Conservation (phyloP, 495 filamentous ascomycete species). For the Penicillium robsamsonii region DNA sequence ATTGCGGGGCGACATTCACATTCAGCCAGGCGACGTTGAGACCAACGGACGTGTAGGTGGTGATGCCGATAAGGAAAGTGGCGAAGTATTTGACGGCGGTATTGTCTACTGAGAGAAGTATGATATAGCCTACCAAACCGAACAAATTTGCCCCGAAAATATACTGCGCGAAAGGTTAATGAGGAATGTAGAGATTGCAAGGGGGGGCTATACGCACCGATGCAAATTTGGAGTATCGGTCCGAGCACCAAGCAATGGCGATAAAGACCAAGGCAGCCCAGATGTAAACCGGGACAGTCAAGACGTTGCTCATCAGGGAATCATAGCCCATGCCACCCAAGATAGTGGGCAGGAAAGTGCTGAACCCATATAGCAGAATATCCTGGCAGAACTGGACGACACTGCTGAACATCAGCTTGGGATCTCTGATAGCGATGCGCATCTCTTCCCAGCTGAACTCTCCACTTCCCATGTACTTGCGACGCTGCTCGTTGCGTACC, state of each 20-base stretch:
- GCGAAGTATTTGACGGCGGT: slow-evolving; percentile 54
- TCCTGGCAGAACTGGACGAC: slow-evolving; percentile 54
- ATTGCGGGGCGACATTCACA: slow-evolving; percentile 57
- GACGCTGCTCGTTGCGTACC: slow-evolving; percentile 40
- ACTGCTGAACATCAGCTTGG: slow-evolving; percentile 42
- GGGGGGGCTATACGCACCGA: slow-evolving; percentile 18
- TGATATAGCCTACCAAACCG: slow-evolving; percentile 51
- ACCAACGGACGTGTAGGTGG: slow-evolving; percentile 49
- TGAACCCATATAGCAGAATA: slow-evolving; percentile 58
- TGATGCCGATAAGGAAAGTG: slow-evolving; percentile 52
- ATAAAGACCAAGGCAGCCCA: slow-evolving; percentile 45
- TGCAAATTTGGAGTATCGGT: slow-evolving; percentile 40
- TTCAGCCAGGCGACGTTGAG: slow-evolving; percentile 57
- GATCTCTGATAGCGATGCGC: slow-evolving; percentile 39
- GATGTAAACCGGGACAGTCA: slow-evolving; percentile 47
- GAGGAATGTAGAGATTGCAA: neutral
- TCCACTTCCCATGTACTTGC: slow-evolving; percentile 47
- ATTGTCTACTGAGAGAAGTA: slow-evolving; percentile 43
- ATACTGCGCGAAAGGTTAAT: slow-evolving; percentile 23
- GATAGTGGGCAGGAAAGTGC: slow-evolving; percentile 59
- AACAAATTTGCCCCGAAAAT: slow-evolving; percentile 45
- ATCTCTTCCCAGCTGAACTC: slow-evolving; percentile 54
- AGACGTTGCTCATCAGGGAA: slow-evolving; percentile 45
- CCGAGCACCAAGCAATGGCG: slow-evolving; percentile 39
- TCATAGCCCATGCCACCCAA: slow-evolving; percentile 51